Evolutionary conservation across 768 basidiomycete genomes (phyloP), one percentile per base, ranked within the genome.

Genomic region (Leccinum imitatum): DNA sequence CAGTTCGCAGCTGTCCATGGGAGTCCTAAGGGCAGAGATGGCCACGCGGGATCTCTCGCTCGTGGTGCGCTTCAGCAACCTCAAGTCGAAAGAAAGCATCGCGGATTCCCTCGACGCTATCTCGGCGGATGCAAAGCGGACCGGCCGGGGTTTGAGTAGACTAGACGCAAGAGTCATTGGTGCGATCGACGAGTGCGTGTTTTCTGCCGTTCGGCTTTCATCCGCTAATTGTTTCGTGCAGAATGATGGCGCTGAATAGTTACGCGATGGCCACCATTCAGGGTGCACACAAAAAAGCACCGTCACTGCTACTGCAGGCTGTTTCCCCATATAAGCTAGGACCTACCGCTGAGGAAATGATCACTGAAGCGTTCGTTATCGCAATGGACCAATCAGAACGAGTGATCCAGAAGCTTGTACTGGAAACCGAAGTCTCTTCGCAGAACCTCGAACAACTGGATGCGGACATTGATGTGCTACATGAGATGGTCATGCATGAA

Each of bases 11-110:
- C 69, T 93, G 39, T 83, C 87, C 5, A 68, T 89, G 48, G 83
- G 89, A 57, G 82, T 93, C 63, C 85, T 90, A 73, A 87, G 85
- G 70, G 86, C 89, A 14, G 87, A 91, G 65, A 86, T 91, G 82
- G 91, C 89, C 14, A 89, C 87, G 1, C 76, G 72, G 23, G 90
- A 93, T 68, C 77, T 93, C 54, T 75, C 82, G 14, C 79, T 83
- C 6, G 77, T 90, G 30, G 85, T 91, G 15, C 79, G 79, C 15
- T 73, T 80, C 60, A 92, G 90, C 69, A 76, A 86, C 15, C 71
- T 93, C 66, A 81, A 76, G 59, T 82, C 83, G 23, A 84, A 77
- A 56, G 86, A 90, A n/a, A 59, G 69, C 21, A 67, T 93, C 10
- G 85, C 82, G 17, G 75, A 81, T 10, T 65, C 76, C 15, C 73